Evolutionary conservation across 2,329 filamentous ascomycete genomes (phyloP).

Genomic region (Fusarium longipes): DNA sequence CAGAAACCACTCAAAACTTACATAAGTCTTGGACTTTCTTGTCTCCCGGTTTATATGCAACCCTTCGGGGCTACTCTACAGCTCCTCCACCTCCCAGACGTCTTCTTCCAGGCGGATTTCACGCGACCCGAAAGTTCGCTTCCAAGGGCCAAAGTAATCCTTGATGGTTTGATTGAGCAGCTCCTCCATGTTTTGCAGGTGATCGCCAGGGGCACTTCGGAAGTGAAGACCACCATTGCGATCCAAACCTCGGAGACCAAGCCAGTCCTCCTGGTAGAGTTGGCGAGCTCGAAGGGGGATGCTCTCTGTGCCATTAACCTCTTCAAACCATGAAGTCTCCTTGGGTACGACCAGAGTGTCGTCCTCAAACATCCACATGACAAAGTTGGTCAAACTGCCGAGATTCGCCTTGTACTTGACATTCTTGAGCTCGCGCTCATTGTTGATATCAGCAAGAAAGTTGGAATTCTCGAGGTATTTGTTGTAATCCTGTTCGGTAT

Average conservation of each 20-base stretch:
- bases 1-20: not conserved
- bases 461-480: conserved; percentile 83
- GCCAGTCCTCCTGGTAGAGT: conserved; percentile 92
- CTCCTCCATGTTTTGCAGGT: conserved; percentile 82
- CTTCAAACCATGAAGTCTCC: conserved; percentile 90
- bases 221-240: conserved; percentile 83
- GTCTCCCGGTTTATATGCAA: not conserved
- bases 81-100: conserved; percentile 49
- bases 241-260: conserved; percentile 84
- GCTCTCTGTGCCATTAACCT: conserved; percentile 78
- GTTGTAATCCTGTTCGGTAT: conserved; percentile 58
- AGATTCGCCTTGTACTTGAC: conserved; percentile 77
- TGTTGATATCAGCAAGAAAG: conserved; percentile 96
- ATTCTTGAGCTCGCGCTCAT: conserved; percentile 84
- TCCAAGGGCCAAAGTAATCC: conserved; percentile 71
- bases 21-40: not conserved
- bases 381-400: conserved; percentile 76
- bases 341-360: conserved; percentile 90
- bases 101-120: conserved; percentile 25
- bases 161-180: conserved; percentile 73
- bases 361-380: conserved; percentile 89
- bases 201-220: conserved; percentile 75
- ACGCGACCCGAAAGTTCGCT: conserved; percentile 51
- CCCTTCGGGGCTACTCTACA: conserved; percentile 45
- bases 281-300: conserved; percentile 74